Evolutionary conservation across 257 asterid species (phyloP).

Genomic region (Solanum appendiculatum): DNA sequence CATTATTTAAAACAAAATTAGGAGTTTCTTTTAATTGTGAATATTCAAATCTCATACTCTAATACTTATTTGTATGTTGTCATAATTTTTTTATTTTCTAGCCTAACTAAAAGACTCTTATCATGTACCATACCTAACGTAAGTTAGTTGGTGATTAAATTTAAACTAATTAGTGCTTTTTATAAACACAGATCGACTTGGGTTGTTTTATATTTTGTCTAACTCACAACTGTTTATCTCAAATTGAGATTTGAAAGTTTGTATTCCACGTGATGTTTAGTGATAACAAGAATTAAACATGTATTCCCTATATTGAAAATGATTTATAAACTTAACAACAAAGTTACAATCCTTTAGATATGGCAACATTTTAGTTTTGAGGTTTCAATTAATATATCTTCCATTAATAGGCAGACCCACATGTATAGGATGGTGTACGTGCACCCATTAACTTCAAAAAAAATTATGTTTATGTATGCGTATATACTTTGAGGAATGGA

Average conservation of each 20-base stretch:
- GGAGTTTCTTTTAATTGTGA: neutral
- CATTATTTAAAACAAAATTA: neutral
- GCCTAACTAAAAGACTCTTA: neutral
- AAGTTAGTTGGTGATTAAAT: neutral
- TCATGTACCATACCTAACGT: neutral
- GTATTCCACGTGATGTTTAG: neutral
- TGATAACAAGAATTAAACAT: neutral
- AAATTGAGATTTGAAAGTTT: neutral
- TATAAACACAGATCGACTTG: neutral
- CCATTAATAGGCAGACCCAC: neutral
- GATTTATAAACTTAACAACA: neutral
- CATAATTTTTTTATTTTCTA: neutral
- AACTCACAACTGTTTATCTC: neutral
- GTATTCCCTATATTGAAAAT: neutral
- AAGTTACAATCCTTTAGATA: neutral
- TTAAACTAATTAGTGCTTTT: neutral
- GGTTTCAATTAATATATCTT: neutral
- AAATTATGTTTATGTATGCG: too few relatives aligned
- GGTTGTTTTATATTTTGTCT: neutral
- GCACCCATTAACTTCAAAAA: too few relatives aligned
- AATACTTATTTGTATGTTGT: neutral
- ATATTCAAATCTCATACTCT: neutral
- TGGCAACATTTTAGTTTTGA: neutral
- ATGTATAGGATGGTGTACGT: neutral
- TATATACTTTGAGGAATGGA: too few relatives aligned